Conservation (phyloP, 192 early-diverging fungal species). For the Chytriomyces sp. region DNA sequence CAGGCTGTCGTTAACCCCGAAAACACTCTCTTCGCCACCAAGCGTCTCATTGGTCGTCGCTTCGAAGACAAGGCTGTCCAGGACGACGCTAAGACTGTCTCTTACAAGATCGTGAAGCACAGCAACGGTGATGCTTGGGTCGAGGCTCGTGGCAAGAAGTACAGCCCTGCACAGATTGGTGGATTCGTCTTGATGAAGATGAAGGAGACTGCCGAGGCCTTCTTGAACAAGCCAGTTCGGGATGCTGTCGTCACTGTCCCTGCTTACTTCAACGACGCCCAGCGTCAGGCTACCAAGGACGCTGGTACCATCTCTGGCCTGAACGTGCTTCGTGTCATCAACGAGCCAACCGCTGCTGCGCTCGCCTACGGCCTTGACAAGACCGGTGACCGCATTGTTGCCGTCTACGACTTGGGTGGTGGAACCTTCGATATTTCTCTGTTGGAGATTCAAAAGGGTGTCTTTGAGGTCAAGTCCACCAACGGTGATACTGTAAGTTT, state of each 20-base stretch:
- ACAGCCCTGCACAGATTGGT: slow-evolving; percentile 95
- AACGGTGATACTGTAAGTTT: slow-evolving; percentile 83
- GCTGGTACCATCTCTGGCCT: slow-evolving; percentile 89
- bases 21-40: slow-evolving; percentile 97
- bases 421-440: slow-evolving; percentile 99
- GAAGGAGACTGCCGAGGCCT: slow-evolving; percentile 91
- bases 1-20: slow-evolving; percentile 98
- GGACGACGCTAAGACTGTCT: slow-evolving; percentile 83
- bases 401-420: slow-evolving; percentile 97
- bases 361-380: slow-evolving; percentile 89
- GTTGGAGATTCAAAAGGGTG: slow-evolving; percentile 96
- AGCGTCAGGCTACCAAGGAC: slow-evolving; percentile 96
- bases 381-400: slow-evolving; percentile 82
- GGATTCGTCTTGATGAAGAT: slow-evolving; percentile 98
- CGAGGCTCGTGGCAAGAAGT: slow-evolving; percentile 90
- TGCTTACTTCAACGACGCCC: slow-evolving; percentile 98
- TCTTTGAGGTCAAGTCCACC: slow-evolving; percentile 98
- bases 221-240: slow-evolving; percentile 78
- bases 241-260: slow-evolving; percentile 96
- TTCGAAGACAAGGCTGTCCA: slow-evolving; percentile 88
- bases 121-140: slow-evolving; percentile 99
- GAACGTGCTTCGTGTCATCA: slow-evolving; percentile 91
- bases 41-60: slow-evolving; percentile 94
- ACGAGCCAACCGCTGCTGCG: slow-evolving; percentile 94
- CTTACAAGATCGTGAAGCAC: slow-evolving; percentile 95